Evolutionary conservation across 176 grass and related monocot genomes (phyloP).

Genomic region (Paspalum vaginatum): DNA sequence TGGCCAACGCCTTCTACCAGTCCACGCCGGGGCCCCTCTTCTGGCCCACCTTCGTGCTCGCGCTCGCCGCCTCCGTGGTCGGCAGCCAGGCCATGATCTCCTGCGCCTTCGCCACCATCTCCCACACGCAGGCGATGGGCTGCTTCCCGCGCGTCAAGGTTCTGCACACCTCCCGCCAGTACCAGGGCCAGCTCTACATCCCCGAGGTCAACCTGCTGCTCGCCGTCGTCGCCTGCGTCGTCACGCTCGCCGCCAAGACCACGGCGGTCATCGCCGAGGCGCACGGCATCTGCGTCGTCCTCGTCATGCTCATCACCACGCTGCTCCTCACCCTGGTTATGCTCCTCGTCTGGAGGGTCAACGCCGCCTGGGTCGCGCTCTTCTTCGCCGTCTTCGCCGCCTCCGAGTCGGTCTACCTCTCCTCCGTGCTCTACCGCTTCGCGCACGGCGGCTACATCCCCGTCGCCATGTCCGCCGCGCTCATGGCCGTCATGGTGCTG

Average conservation of each 20-base stretch:
- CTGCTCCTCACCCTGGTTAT: constrained; percentile 59
- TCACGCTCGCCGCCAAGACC: constrained; percentile 45
- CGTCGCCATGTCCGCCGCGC: constrained; percentile 40
- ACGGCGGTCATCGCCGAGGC: constrained; percentile 65
- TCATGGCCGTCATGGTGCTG: constrained; percentile 65
- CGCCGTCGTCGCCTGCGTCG: constrained; percentile 44
- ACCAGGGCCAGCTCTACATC: constrained; percentile 72
- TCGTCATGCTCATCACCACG: constrained; percentile 71
- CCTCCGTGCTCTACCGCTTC: constrained; percentile 76
- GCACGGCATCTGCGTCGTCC: constrained; percentile 72
- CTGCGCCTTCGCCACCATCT: constrained; percentile 67
- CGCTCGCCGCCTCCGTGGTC: constrained; percentile 53
- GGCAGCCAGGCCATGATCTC: constrained; percentile 85
- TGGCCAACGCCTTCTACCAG: constrained; percentile 56
- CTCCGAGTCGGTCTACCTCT: constrained; percentile 66
- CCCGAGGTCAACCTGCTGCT: constrained; percentile 66
- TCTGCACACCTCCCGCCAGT: constrained; percentile 55
- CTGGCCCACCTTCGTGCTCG: constrained; percentile 62
- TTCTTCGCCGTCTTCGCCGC: constrained; percentile 56
- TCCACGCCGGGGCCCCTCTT: constrained; percentile 53
- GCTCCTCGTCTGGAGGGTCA: constrained; percentile 52
- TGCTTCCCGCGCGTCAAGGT: constrained; percentile 72
- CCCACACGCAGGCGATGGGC: constrained; percentile 54
- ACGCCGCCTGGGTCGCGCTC: constrained; percentile 48
- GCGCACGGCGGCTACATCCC: constrained; percentile 74